A percentile compares a stretch with the other conserved stretches of the same genome.
Conservation (phyloP, 169 alveolate species). For the Plasmodium chabaudi region DNA sequence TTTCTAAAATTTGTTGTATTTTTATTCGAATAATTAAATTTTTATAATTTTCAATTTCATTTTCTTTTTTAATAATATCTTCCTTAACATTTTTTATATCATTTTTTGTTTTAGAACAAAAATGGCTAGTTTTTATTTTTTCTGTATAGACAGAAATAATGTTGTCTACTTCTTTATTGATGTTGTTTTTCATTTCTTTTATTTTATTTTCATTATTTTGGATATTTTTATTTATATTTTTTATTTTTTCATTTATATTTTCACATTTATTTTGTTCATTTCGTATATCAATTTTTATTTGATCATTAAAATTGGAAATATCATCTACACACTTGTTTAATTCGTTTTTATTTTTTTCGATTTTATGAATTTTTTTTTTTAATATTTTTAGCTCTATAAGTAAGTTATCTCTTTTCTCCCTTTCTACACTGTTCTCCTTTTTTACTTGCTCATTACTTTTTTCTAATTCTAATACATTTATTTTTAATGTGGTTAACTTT, state of each 20-base stretch:
- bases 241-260: conserved; percentile 25
- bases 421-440: conserved; percentile 15
- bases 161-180: conserved; percentile 48
- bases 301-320: not conserved
- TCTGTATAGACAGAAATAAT: conserved; percentile 53
- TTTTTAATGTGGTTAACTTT: conserved; percentile 24
- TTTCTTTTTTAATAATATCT: conserved; percentile 69
- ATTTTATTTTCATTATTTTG: conserved; percentile 21
- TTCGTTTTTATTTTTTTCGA: not conserved
- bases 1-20: conserved; percentile 69
- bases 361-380: conserved; percentile 16
- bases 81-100: conserved; percentile 34
- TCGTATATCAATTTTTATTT: conserved; percentile 10
- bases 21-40: conserved; percentile 53
- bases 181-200: conserved; percentile 48
- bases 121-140: conserved; percentile 50
- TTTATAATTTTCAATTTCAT: conserved; percentile 71
- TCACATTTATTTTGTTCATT: conserved; percentile 33
- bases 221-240: conserved; percentile 27
- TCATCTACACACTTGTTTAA: conserved; percentile 6
- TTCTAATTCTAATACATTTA: conserved; percentile 21
- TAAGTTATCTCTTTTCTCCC: conserved; percentile 50
- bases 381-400: conserved; percentile 20
- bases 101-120: conserved; percentile 29
- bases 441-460: conserved; percentile 13